These are phyloP conservation scores for Jamesozyma jinghongensis DNA, from an alignment of 805 yeast genomes.

Conservation along the genomic window DNA sequence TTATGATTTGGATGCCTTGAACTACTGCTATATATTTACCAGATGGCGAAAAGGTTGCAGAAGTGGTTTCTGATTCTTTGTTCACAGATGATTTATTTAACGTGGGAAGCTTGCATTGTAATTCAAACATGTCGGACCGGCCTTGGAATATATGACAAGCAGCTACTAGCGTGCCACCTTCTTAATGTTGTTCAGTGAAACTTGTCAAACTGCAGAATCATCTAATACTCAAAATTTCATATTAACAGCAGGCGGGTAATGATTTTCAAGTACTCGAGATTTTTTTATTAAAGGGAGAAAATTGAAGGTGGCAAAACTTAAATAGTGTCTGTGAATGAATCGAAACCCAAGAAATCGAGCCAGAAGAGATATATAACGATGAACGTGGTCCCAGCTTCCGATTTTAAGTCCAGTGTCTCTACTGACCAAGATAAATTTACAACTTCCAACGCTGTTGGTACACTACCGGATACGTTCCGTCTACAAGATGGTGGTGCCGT, in stretches of 20 bases:
- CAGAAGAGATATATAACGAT: slow-evolving; percentile 7
- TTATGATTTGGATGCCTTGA: slow-evolving; percentile 47
- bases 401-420: slow-evolving; percentile 39
- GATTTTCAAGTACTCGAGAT: no score
- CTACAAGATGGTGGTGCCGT: slow-evolving; percentile 54
- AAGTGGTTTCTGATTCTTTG: slow-evolving; percentile 24
- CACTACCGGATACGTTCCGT: slow-evolving; percentile 60
- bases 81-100: background rate
- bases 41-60: slow-evolving; percentile 54
- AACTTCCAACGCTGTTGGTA: slow-evolving; percentile 58
- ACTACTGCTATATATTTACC: slow-evolving; percentile 50
- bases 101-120: background rate
- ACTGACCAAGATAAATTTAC: slow-evolving; percentile 41
- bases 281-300: no score
- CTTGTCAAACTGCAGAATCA: no score
- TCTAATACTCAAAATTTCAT: no score
- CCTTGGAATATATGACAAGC: no score
- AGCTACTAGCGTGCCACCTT: no score
- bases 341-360: no score
- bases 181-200: no score
- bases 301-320: no score
- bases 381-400: slow-evolving; percentile 48
- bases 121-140: background rate
- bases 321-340: no score
- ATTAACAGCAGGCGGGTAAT: no score